Conservation (phyloP, 768 basidiomycete genomes). For the Porphyrellus cyaneotinctus region DNA sequence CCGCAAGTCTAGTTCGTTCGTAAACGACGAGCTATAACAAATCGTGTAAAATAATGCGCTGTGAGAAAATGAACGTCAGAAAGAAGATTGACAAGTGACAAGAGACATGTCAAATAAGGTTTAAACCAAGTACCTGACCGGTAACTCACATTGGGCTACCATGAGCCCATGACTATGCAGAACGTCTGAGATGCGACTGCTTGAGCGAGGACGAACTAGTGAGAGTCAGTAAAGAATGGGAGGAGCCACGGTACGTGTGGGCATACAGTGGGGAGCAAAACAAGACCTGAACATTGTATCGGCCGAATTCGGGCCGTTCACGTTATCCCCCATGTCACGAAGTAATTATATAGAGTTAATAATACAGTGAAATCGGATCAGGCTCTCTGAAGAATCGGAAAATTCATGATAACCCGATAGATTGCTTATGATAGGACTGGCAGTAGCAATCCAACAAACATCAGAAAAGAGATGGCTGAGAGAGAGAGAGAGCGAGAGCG, state of each 20-base stretch:
- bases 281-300: too few relatives aligned
- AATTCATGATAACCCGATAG: neutral
- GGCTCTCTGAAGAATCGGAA: neutral
- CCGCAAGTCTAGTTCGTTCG: slow-evolving; percentile 7
- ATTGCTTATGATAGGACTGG: neutral
- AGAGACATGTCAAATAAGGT: too few relatives aligned
- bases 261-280: too few relatives aligned
- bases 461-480: neutral
- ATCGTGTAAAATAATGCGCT: slow-evolving; percentile 5
- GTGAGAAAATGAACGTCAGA: neutral
- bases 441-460: neutral
- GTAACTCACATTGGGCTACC: too few relatives aligned
- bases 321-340: neutral
- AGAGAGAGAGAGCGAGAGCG: too few relatives aligned
- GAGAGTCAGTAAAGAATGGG: too few relatives aligned
- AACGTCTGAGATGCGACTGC: neutral
- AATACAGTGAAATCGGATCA: slow-evolving; percentile 13
- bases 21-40: neutral
- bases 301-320: too few relatives aligned
- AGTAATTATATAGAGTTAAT: slow-evolving; percentile 14
- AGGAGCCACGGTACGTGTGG: too few relatives aligned
- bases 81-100: neutral
- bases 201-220: neutral
- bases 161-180: too few relatives aligned
- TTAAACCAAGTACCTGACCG: too few relatives aligned